Conservation (phyloP, 768 basidiomycete genomes). For the Rickenella mellea region DNA sequence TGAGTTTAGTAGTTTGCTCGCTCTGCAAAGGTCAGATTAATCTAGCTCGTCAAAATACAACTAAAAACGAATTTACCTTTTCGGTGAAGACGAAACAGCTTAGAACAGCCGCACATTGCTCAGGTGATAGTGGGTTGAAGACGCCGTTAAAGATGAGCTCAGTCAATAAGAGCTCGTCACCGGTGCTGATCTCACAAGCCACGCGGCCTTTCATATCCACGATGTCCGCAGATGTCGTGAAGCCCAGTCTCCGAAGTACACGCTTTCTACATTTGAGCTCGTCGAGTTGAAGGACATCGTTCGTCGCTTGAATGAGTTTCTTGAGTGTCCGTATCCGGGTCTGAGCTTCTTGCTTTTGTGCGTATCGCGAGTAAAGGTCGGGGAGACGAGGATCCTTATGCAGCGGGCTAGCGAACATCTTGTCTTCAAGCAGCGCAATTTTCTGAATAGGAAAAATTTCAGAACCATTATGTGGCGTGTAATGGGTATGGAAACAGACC, state of each 20-base stretch:
- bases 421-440: conserved; percentile 84
- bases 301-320: conserved; percentile 80
- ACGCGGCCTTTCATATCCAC: conserved; percentile 98
- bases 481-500: conserved; percentile 29
- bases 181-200: conserved; percentile 96
- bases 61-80: conserved; percentile 47
- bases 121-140: conserved; percentile 84
- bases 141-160: conserved; percentile 96
- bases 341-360: conserved; percentile 63
- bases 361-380: conserved; percentile 71
- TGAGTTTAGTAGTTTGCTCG: conserved; percentile 75
- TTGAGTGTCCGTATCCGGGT: conserved; percentile 67
- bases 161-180: conserved; percentile 91
- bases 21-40: conserved; percentile 37
- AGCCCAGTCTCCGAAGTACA: conserved; percentile 83
- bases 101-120: conserved; percentile 87
- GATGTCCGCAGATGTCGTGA: conserved; percentile 83
- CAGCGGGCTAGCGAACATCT: conserved; percentile 70
- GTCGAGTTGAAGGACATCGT: conserved; percentile 90
- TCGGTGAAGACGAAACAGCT: conserved; percentile 98
- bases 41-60: not conserved
- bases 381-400: conserved; percentile 73
- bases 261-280: conserved; percentile 95
- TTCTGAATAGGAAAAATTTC: conserved; percentile 40
- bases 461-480: not conserved